These are phyloP conservation scores for Chaetomium strumarium DNA, from an alignment of 2,329 filamentous ascomycete species.

Conservation along the genomic window DNA sequence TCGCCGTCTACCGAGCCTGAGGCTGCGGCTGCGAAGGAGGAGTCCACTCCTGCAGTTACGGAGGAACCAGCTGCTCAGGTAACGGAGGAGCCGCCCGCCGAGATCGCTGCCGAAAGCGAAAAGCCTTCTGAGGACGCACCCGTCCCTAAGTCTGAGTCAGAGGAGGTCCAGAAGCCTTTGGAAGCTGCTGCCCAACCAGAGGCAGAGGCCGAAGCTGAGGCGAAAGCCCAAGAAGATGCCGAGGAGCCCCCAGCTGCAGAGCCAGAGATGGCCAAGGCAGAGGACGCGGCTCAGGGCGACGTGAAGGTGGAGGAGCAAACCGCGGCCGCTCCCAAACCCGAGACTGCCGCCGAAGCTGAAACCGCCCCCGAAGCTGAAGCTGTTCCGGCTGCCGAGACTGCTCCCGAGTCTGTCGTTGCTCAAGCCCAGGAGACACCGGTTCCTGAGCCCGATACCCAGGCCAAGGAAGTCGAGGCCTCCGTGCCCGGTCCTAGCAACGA, in stretches of 20 bases:
- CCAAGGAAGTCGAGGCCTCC: too few relatives aligned
- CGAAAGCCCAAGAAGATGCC: neutral
- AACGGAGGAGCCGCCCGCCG: neutral
- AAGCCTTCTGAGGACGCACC: neutral
- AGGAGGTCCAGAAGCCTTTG: neutral
- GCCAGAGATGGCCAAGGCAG: neutral
- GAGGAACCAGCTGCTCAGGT: conserved; percentile 7
- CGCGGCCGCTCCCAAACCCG: neutral
- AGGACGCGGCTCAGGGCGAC: neutral
- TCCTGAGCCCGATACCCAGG: neutral
- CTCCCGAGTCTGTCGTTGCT: neutral
- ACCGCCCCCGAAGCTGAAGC: neutral
- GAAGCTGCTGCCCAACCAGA: neutral
- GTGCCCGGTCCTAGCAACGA: neutral
- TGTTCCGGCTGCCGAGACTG: conserved; percentile 2
- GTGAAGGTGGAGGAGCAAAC: neutral
- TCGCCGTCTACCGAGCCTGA: neutral
- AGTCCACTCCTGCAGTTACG: neutral
- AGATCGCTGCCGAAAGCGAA: neutral
- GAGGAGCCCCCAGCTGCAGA: neutral
- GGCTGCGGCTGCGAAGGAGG: neutral
- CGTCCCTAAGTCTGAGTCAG: neutral
- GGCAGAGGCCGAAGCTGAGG: neutral
- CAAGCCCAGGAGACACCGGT: neutral
- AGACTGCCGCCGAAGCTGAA: neutral